Conservation (phyloP, 371 early-diverging fungal species). For the Rhizomucor pusillus region DNA sequence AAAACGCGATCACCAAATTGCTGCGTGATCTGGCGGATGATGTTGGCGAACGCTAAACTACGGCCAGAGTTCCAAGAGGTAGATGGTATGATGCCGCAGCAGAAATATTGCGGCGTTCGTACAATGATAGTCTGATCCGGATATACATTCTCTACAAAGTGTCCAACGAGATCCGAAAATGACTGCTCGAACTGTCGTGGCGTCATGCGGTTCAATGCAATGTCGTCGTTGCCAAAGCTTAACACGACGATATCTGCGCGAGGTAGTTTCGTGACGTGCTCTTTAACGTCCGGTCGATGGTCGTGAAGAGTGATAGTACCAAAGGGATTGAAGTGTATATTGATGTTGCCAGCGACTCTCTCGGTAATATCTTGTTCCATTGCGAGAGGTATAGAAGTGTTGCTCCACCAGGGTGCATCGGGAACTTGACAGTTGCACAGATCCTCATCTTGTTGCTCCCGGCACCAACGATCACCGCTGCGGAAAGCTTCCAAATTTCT, state of each 20-base stretch:
- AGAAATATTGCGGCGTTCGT: slow-evolving; percentile 29
- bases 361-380: too few relatives aligned
- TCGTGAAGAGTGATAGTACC: slow-evolving; percentile 17
- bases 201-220: slow-evolving; percentile 13
- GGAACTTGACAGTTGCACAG: too few relatives aligned
- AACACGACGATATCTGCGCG: slow-evolving; percentile 33
- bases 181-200: slow-evolving; percentile 24
- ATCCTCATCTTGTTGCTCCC: neutral
- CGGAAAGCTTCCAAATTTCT: slow-evolving; percentile 2
- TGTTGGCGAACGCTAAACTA: slow-evolving; percentile 32
- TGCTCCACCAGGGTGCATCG: too few relatives aligned
- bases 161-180: slow-evolving; percentile 14
- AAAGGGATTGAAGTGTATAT: slow-evolving; percentile 17
- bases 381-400: too few relatives aligned
- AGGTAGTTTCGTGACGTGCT: slow-evolving; percentile 12
- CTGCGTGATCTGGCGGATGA: slow-evolving; percentile 15
- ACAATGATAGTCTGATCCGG: slow-evolving; percentile 25
- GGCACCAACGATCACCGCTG: neutral
- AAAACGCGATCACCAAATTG: slow-evolving; percentile 11
- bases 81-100: slow-evolving; percentile 7
- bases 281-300: slow-evolving; percentile 15
- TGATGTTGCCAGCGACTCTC: slow-evolving; percentile 8
- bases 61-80: slow-evolving; percentile 29
- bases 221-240: slow-evolving; percentile 29
- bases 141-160: slow-evolving; percentile 16